Evolutionary conservation across 169 alveolate species (phyloP).

Genomic region (Plasmodium blacklocki): DNA sequence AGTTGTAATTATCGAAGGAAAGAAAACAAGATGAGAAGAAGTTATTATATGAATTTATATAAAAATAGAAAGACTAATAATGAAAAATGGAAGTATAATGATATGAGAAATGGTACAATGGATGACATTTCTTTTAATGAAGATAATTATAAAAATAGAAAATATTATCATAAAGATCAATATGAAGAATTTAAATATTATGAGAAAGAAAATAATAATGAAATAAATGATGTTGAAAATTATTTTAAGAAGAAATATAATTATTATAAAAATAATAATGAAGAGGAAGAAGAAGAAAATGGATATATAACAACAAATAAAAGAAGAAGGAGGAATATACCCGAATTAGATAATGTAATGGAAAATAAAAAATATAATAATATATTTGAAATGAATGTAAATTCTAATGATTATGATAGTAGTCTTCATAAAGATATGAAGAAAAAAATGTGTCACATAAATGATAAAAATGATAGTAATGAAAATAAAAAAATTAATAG

Average conservation of each 20-base stretch:
- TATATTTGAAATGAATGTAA: constrained; percentile 5
- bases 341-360: constrained; percentile 17
- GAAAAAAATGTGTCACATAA: not conserved
- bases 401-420: not conserved
- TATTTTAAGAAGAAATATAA: constrained; percentile 25
- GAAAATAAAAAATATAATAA: constrained; percentile 4
- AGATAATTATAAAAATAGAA: not conserved
- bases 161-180: not conserved
- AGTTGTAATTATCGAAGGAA: constrained; percentile 23
- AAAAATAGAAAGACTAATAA: constrained; percentile 14
- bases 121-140: too few relatives aligned
- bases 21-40: constrained; percentile 9
- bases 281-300: constrained; percentile 1
- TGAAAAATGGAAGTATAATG: constrained; percentile 8
- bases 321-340: constrained; percentile 47
- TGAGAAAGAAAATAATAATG: constrained; percentile 6
- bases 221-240: constrained; percentile 17
- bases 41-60: constrained; percentile 15
- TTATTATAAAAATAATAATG: not conserved
- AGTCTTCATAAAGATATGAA: constrained; percentile 16
- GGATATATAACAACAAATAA: constrained; percentile 10
- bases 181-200: constrained; percentile 23
- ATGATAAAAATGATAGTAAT: too few relatives aligned
- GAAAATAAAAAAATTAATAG: not conserved
- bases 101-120: not conserved